Percentiles rank a stretch among this genome's conserved stretches.
Conservation (phyloP, 306 rosid species). For the Begonia loranthoides region DNA sequence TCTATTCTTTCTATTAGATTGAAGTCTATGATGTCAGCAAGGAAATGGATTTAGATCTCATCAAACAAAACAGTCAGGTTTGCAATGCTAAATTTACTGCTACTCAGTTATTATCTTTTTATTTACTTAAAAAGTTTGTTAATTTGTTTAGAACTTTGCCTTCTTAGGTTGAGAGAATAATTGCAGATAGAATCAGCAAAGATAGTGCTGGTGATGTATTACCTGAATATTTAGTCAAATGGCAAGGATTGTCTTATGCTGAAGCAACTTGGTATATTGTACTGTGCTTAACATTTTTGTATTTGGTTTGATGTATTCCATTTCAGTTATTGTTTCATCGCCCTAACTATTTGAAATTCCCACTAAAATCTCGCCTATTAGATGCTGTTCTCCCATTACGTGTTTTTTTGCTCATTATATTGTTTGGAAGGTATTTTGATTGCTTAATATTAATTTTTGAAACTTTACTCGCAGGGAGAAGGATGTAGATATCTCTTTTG, state of each 20-base stretch:
- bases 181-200: conserved; percentile 74
- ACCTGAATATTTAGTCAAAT: conserved; percentile 91
- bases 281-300: conserved; percentile 3
- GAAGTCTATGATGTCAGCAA: conserved; percentile 98
- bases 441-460: conserved; percentile 13
- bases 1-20: conserved; percentile 28
- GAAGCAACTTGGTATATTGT: conserved; percentile 82
- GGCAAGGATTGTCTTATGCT: conserved; percentile 99
- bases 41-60: conserved; percentile 99
- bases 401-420: background rate
- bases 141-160: conserved; percentile 12
- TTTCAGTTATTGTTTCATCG: too few species aligned
- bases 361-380: too few species aligned
- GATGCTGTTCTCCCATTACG: too few species aligned
- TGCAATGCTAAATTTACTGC: conserved; percentile 9
- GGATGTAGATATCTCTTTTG: conserved; percentile 84
- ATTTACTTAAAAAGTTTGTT: conserved; percentile 5
- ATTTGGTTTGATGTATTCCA: too few species aligned
- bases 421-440: conserved; percentile 9
- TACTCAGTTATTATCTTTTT: background rate
- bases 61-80: conserved; percentile 98
- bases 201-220: conserved; percentile 62
- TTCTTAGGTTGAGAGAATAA: conserved; percentile 80
- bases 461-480: conserved; percentile 66
- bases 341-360: too few species aligned